Evolutionary conservation across 1,284 basidiomycete species (phyloP).

Genomic region (Abortiporus biennis): DNA sequence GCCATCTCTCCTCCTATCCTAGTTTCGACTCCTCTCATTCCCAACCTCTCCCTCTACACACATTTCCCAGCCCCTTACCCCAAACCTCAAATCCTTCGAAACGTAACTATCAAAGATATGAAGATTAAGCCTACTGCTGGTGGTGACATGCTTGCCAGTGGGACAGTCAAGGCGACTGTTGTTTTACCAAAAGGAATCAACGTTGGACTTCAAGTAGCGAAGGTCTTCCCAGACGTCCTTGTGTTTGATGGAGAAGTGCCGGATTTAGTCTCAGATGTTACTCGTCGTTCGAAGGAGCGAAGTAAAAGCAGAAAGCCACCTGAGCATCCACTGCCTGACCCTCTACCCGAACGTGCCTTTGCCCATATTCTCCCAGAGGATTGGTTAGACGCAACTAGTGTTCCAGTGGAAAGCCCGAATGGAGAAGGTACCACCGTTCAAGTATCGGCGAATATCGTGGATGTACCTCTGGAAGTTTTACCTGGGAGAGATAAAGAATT

Average conservation of each 20-base stretch:
- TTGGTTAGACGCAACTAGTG: constrained; percentile 56
- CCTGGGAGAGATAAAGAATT: constrained; percentile 70
- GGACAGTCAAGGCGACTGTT: constrained; percentile 54
- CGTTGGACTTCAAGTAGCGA: constrained; percentile 51
- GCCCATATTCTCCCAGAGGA: constrained; percentile 63
- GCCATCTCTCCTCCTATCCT: constrained; percentile 48
- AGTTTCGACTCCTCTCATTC: constrained; percentile 49
- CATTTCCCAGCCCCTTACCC: constrained; percentile 59
- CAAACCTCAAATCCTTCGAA: constrained; percentile 54
- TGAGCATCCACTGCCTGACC: constrained; percentile 46
- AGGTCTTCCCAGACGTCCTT: constrained; percentile 66
- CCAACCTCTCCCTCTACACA: constrained; percentile 38
- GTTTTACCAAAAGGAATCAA: constrained; percentile 65
- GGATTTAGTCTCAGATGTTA: not conserved
- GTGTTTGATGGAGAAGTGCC: constrained; percentile 68
- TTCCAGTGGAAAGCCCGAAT: constrained; percentile 31
- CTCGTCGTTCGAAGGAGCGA: not conserved
- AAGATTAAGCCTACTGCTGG: constrained; percentile 35
- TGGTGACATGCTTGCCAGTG: constrained; percentile 52
- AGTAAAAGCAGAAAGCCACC: constrained; percentile 26
- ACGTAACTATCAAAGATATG: constrained; percentile 72
- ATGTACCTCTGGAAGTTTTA: constrained; percentile 68
- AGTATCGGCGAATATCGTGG: constrained; percentile 56
- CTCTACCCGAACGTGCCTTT: constrained; percentile 64
- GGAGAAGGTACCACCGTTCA: constrained; percentile 48